Evolutionary conservation across 179 eudicot genomes (phyloP).

Genomic region (Gypsophila paniculata): DNA sequence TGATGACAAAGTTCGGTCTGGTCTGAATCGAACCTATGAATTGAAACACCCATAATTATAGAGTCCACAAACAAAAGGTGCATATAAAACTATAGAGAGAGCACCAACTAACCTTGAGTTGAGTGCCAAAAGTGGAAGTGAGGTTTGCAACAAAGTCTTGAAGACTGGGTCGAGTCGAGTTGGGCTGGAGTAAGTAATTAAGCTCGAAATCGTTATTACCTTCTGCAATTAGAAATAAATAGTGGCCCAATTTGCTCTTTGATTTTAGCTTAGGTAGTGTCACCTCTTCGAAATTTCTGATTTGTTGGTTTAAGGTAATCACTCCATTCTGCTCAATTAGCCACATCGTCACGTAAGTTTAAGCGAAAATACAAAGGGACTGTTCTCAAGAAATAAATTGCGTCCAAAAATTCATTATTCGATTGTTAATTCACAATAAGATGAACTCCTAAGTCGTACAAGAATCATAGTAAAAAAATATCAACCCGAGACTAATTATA

Average conservation of each 20-base stretch:
- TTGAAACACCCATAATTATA: no score
- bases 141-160: conserved; percentile 24
- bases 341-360: background rate
- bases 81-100: no score
- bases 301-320: conserved; percentile 44
- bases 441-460: no score
- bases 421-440: no score
- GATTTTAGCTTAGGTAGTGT: conserved; percentile 41
- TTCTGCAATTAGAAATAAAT: conserved; percentile 45
- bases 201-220: conserved; percentile 63
- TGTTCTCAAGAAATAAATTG: no score
- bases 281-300: conserved; percentile 41
- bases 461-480: no score
- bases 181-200: conserved; percentile 38
- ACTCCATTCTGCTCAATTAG: conserved; percentile 22
- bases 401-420: no score
- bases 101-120: conserved; percentile 22
- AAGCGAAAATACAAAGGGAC: background rate
- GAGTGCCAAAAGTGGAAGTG: conserved; percentile 16
- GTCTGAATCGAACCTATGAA: no score
- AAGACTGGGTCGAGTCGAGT: background rate
- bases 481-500: no score
- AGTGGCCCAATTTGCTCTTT: conserved; percentile 15
- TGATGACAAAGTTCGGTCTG: no score
- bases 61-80: no score